Base-by-base conservation (phyloP, 768 basidiomycete genomes). In the Suillus spraguei region DNA sequence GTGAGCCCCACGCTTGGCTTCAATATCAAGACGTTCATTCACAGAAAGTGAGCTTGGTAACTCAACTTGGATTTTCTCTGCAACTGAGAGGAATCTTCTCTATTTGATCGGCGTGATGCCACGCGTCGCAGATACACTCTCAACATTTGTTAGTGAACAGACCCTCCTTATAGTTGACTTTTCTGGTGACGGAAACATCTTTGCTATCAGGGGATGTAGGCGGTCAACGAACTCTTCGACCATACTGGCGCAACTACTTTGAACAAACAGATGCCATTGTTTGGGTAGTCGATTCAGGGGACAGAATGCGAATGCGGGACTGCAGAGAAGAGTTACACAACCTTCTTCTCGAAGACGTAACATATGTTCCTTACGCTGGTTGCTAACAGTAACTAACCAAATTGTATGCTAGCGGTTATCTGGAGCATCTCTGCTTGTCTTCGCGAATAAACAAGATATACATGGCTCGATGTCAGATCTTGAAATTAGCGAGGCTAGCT, bases 211-310 rank as follows among this genome's bases (percentile, higher is more conserved):
- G 97, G 97, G 97, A 99, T 74, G 95, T 99, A 41, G 97, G 97
- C 41, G 97, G 97, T 28, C 97, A 99, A 76, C 87, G 90, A 63
- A 96, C 94, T 0, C 87, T 99, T 59, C 86, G 97, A 36, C 97
- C 97, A 8, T 99, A 99, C 76, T 99, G 97, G 97, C 82, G 94
- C 32, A 99, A 99, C 76, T 99, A 99, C 78, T 99, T 99, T 69
- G 97, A 99, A 77, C 94, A 95, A 77, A 99, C 97, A 11, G 97
- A 99, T 77, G 97, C 92, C 8, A 82, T 99, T 50, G 95, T 99
- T 39, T 99, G 97, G 97, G 97, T 99, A 20, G 96, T 99, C 47
- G 97, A 99, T 79, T 97, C 95, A 0, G 86, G 91, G 42, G 97
- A 99, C 78, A 85, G 92, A 47, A 82, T 94, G 80, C 85, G 97